Percentiles rank a stretch among this genome's conserved stretches.
These are phyloP conservation scores for Camelina laxa DNA, from an alignment of 345 rosid genomes.

Conservation along the genomic window DNA sequence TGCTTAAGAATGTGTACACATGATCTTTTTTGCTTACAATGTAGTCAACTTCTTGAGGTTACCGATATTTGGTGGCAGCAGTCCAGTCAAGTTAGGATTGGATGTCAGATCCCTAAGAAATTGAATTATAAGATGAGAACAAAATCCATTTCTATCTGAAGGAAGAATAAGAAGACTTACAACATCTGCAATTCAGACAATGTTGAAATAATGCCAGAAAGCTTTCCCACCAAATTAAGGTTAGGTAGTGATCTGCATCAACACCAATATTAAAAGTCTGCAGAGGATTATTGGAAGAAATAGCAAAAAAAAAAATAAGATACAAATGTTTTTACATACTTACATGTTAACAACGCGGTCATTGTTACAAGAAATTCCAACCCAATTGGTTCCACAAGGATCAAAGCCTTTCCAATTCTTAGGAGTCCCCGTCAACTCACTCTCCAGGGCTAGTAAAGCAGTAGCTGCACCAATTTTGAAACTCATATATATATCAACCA, in stretches of 20 bases:
- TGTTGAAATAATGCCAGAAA: constrained; percentile 50
- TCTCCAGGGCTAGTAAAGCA: background rate
- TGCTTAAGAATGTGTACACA: no score
- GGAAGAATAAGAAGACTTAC: background rate
- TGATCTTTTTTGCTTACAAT: constrained; percentile 53
- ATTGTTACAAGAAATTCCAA: background rate
- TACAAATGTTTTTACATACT: background rate
- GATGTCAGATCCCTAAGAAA: constrained; percentile 69
- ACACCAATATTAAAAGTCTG: no score
- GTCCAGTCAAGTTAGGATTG: constrained; percentile 60
- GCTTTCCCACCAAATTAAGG: constrained; percentile 54
- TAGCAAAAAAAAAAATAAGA: background rate
- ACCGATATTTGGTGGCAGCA: constrained; percentile 62
- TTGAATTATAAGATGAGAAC: constrained; percentile 23
- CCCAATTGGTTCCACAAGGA: background rate
- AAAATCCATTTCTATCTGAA: background rate
- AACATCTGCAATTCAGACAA: constrained; percentile 63
- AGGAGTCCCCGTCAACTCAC: background rate
- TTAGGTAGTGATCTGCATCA: constrained; percentile 61
- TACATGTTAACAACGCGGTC: background rate
- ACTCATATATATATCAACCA: background rate
- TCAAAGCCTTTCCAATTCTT: constrained; percentile 6
- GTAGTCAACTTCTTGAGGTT: constrained; percentile 55
- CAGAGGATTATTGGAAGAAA: background rate
- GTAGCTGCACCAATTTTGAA: background rate